Evolutionary conservation across 2,329 filamentous ascomycete species (phyloP).

Genomic region (Trichoderma sp.): DNA sequence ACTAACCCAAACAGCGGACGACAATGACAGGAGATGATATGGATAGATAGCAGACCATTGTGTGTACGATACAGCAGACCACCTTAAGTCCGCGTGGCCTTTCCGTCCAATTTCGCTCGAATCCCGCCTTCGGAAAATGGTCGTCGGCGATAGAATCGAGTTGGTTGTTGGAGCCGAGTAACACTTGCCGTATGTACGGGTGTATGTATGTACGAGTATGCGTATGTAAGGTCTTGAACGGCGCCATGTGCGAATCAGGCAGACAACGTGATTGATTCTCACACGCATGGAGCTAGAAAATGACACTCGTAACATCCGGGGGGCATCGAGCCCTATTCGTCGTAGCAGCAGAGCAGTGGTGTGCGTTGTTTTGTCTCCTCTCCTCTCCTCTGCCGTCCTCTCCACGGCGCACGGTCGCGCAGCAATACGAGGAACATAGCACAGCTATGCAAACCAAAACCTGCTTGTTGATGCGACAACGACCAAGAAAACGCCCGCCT

Average conservation of each 20-base stretch:
- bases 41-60: not conserved
- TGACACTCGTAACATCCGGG: not conserved
- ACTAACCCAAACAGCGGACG: not conserved
- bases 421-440: slow-evolving; percentile 8
- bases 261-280: not conserved
- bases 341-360: not conserved
- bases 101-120: not conserved
- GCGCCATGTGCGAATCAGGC: slow-evolving; percentile 3
- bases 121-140: slow-evolving; percentile 6
- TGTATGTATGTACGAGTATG: too few species aligned
- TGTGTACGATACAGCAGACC: not conserved
- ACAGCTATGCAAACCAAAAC: not conserved
- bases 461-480: not conserved
- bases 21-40: not conserved
- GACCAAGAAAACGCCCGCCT: not conserved
- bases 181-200: not conserved
- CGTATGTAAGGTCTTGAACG: not conserved
- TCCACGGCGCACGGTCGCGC: not conserved
- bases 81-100: not conserved
- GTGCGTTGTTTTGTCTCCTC: slow-evolving; percentile 6
- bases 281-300: slow-evolving; percentile 1
- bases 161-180: not conserved
- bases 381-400: not conserved
- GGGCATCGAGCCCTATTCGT: slow-evolving; percentile 8
- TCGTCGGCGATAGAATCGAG: slow-evolving; percentile 1